Evolutionary conservation across 192 early-diverging fungal species (phyloP), one percentile per base, ranked within the genome.

Genomic region (Funneliformis geosporum): DNA sequence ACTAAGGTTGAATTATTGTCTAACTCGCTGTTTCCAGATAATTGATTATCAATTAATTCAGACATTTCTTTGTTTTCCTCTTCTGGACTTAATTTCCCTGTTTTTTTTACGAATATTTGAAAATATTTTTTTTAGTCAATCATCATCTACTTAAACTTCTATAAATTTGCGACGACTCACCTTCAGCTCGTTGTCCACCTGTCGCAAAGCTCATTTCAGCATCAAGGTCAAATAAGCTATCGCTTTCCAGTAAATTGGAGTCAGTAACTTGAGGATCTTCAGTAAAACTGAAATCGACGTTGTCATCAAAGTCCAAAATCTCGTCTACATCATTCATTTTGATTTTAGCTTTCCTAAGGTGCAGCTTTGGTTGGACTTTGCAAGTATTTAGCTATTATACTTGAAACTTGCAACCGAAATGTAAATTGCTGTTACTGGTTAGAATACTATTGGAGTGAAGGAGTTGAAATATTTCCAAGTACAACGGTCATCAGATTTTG

Each of bases 281-380:
- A 10, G 67, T 43, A 10, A 69, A 43, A 43, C 40, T 69, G n/a
- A 69, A 69, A 18, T 69, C 67, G 28, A 69, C 39, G 10, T 33
- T n/a, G 38, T 43, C 67, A n/a, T 69, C 67, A 69, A 69, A 69
- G 38, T 69, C 67, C 39, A 69, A 42, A 40, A 69, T 69, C 39
- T 69, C 67, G 33, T 69, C 67, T 33, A 66, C 25, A 66, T 66
- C 64, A 33, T 66, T 66, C 64, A 66, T 66, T 55, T 55, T 55
- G 16, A 4, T 55, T 55, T 55, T 7, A 5, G 1, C 2, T 55
- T 55, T 18, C 21, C 50, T 55, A 21, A 21, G 16, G 50, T 21
- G 21, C 14, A 55, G 16, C 50, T 55, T 18, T 55, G 16, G 50
- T 16, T 55, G 16, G 50, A 21, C 18, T 55, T 21, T 55, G 50